A percentile compares a stretch with the other conserved stretches of the same genome.
Evolutionary conservation across 2,329 filamentous ascomycete genomes (phyloP).

Genomic region (Mariannaea sp.): DNA sequence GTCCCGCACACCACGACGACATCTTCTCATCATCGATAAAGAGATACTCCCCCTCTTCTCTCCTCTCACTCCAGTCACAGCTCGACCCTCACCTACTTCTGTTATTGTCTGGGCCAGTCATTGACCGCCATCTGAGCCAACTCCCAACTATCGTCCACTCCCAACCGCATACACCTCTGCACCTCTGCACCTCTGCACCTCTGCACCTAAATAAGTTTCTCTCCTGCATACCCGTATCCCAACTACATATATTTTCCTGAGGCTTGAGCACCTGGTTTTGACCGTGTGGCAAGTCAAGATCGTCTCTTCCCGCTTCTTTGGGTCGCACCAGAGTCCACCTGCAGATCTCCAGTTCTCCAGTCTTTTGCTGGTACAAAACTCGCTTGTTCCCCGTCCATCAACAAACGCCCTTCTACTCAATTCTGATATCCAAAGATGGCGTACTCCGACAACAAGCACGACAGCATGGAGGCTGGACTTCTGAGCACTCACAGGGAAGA

Average conservation of each 20-base stretch:
- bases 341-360: neutral
- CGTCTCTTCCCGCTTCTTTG: constrained; percentile 18
- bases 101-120: constrained; percentile 7
- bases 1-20: constrained; percentile 35
- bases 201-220: constrained; percentile 7
- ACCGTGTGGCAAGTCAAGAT: constrained; percentile 29
- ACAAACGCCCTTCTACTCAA: neutral
- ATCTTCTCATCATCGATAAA: constrained; percentile 38
- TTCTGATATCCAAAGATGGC: constrained; percentile 26
- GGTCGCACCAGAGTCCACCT: constrained; percentile 15
- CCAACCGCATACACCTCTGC: constrained; percentile 12
- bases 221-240: constrained; percentile 21
- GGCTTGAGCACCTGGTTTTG: constrained; percentile 15
- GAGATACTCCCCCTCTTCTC: constrained; percentile 30
- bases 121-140: constrained; percentile 25
- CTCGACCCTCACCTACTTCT: constrained; percentile 30
- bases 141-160: constrained; percentile 24
- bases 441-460: constrained; percentile 32
- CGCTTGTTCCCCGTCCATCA: constrained; percentile 19
- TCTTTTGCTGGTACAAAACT: constrained; percentile 31
- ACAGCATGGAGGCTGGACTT: constrained; percentile 40
- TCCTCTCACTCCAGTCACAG: constrained; percentile 7
- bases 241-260: too few species aligned
- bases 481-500: constrained; percentile 35
- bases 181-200: constrained; percentile 29